These are phyloP conservation scores for Hyaloscypha bicolor DNA, from an alignment of 495 filamentous ascomycete species.

Conservation along the genomic window DNA sequence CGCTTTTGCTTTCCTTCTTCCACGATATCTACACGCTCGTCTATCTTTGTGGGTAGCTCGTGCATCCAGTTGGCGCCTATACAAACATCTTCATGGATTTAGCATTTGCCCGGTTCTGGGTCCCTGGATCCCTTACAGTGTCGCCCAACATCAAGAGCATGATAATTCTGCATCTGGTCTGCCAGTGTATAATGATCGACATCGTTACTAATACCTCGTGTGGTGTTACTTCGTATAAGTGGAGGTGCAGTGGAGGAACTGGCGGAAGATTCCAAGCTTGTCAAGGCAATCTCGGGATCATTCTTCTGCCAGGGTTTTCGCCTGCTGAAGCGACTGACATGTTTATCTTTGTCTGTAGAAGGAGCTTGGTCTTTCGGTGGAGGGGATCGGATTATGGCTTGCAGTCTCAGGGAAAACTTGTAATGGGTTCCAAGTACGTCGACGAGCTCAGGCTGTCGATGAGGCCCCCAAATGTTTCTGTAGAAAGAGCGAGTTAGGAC, in stretches of 20 bases:
- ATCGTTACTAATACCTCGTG: background rate
- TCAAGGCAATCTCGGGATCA: background rate
- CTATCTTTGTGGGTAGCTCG: conserved; percentile 45
- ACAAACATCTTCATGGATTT: conserved; percentile 61
- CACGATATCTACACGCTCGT: conserved; percentile 10
- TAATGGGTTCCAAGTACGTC: conserved; percentile 57
- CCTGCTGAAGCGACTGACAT: background rate
- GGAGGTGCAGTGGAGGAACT: background rate
- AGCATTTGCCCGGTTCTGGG: background rate
- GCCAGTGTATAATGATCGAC: conserved; percentile 30
- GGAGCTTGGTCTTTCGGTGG: conserved; percentile 18
- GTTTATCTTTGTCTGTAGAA: background rate
- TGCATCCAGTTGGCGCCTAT: conserved; percentile 83
- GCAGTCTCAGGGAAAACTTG: conserved; percentile 67
- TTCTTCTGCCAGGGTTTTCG: background rate
- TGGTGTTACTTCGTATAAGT: background rate
- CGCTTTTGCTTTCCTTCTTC: conserved; percentile 24
- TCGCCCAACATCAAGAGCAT: conserved; percentile 42
- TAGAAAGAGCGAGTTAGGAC: background rate
- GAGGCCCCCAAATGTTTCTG: conserved; percentile 75
- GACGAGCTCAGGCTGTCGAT: conserved; percentile 58
- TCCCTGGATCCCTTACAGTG: conserved; percentile 18
- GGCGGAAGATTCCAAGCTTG: background rate
- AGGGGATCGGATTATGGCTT: conserved; percentile 54
- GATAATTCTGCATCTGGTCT: conserved; percentile 40